Percentiles rank a stretch among this genome's conserved stretches.
These are phyloP conservation scores for Thamnidium elegans DNA, from an alignment of 192 early-diverging fungal species.

Conservation along the genomic window DNA sequence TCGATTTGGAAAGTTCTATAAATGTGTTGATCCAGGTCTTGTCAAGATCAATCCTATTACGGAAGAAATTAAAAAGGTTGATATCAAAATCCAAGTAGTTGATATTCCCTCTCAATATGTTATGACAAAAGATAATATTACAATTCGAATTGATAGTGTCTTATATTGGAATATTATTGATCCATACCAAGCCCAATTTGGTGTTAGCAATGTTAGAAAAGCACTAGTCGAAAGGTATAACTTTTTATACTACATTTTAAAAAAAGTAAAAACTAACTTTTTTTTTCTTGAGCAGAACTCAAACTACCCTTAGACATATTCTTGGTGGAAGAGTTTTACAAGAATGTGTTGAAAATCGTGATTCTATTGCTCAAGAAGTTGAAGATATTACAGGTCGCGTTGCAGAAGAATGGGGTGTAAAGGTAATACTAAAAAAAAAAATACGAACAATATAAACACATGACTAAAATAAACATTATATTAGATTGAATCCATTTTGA, in stretches of 20 bases:
- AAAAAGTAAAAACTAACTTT: not conserved
- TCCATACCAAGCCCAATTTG: constrained; percentile 76
- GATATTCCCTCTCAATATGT: constrained; percentile 69
- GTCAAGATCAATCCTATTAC: constrained; percentile 54
- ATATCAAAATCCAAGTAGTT: constrained; percentile 54
- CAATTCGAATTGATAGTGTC: constrained; percentile 79
- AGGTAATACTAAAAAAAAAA: constrained; percentile 38
- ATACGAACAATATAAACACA: not conserved
- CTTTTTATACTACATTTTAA: not conserved
- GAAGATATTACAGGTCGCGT: constrained; percentile 77
- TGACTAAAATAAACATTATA: not conserved
- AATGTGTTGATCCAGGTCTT: constrained; percentile 54
- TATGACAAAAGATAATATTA: constrained; percentile 92
- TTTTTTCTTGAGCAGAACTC: constrained; percentile 49
- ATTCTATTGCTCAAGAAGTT: constrained; percentile 83
- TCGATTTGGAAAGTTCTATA: constrained; percentile 61
- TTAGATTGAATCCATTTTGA: constrained; percentile 56
- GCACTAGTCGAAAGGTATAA: constrained; percentile 75
- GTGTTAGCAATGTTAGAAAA: constrained; percentile 75
- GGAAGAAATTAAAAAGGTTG: constrained; percentile 41
- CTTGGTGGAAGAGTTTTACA: constrained; percentile 81
- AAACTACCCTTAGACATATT: constrained; percentile 85
- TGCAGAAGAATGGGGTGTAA: constrained; percentile 77
- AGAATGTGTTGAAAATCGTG: constrained; percentile 87
- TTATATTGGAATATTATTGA: constrained; percentile 83